These are phyloP conservation scores for Pythium dissimile DNA, from an alignment of 352 stramenopile species.

Conservation along the genomic window DNA sequence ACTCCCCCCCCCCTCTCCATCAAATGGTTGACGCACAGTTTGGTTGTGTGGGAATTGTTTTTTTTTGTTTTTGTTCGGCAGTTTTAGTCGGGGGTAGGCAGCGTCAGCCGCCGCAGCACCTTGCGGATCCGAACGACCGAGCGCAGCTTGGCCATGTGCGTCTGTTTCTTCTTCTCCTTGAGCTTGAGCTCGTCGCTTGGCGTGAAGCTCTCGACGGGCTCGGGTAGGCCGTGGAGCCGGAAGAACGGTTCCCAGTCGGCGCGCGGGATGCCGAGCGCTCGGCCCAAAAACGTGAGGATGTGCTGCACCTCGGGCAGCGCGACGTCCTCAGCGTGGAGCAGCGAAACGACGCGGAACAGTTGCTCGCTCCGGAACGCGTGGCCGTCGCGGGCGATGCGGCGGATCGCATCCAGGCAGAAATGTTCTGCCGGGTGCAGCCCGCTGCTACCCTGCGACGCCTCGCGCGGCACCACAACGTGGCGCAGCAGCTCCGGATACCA, in stretches of 20 bases:
- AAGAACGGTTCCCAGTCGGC: conserved; percentile 53
- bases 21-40: neutral
- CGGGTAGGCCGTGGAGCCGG: conserved; percentile 24
- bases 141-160: conserved; percentile 24
- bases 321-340: conserved; percentile 50
- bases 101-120: conserved; percentile 24
- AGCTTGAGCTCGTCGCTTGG: conserved; percentile 19
- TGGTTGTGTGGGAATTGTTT: neutral
- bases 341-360: conserved; percentile 42
- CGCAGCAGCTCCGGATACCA: conserved; percentile 61
- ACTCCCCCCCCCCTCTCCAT: neutral
- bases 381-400: conserved; percentile 36
- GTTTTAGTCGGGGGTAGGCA: neutral
- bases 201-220: conserved; percentile 31
- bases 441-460: conserved; percentile 24
- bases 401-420: conserved; percentile 54
- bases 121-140: conserved; percentile 30
- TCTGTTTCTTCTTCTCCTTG: conserved; percentile 25
- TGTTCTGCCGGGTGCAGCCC: conserved; percentile 40
- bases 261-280: conserved; percentile 26
- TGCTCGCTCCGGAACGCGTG: conserved; percentile 36
- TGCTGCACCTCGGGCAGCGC: conserved; percentile 39
- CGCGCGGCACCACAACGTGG: conserved; percentile 34
- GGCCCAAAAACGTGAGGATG: conserved; percentile 44
- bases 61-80: neutral